Evolutionary conservation across 179 eudicot genomes (phyloP), one percentile per base, ranked within the genome.

Genomic region (Heliamphora pulchella): DNA sequence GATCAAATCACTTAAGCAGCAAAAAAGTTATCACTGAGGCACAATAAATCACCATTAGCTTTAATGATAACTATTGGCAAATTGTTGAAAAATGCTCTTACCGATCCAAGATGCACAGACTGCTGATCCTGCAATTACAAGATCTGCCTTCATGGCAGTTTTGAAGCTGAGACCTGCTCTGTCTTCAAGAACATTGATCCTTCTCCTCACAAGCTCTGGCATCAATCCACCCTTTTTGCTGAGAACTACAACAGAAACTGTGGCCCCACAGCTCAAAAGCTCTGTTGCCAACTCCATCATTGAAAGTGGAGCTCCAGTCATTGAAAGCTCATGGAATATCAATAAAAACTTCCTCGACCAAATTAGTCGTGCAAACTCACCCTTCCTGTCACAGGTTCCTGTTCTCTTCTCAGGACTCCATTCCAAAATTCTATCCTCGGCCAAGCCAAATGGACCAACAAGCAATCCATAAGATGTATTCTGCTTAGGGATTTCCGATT

Each of bases 271-370:
- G 86, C 99, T 96, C 87, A 96, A 71, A 79, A 96, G 88, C 86
- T 96, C 99, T 1, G 97, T 87, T 18, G 93, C 99, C 84, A 96
- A 85, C 87, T 94, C 99, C 88, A 96, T 82, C 99, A 96, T 96
- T 8, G 99, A 95, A 84, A 94, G 97, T 14, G 99, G 98, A 48
- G 99, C 97, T 13, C 98, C 99, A n/a, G 99, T 96, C 98, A 96
- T 91, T 2, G 99, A 94, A 58, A 96, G 89, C 89, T 96, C 99
- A 78, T 96, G 97, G 67, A 96, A 88, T 81, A 96, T 85, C 88
- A 96, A 84, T 13, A 96, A 89, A 84, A 96, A 94, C 80, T 86
- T 96, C 79, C 98, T 92, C 0, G 99, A 96, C 99, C 99, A 94
- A 9, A 96, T 98, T 18, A 92, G 91, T 64, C 93, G 89, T 53